Conservation (phyloP, 768 basidiomycete genomes). For the Trametes gibbosa region DNA sequence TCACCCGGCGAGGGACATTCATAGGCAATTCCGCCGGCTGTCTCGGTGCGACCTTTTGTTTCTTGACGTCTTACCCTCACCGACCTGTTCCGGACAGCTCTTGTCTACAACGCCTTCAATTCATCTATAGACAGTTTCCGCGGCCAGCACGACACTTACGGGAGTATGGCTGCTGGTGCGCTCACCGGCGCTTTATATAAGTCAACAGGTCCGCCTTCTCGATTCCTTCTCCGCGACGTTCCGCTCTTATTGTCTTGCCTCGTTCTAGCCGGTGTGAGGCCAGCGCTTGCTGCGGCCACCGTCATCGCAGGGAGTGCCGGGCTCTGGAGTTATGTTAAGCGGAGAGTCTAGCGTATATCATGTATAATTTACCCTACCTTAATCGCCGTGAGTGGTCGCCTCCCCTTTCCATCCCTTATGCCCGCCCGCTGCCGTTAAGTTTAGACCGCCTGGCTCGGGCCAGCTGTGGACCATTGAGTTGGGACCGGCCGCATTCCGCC, state of each 20-base stretch:
- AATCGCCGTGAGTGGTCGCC: constrained; percentile 27
- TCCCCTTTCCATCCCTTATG: constrained; percentile 13
- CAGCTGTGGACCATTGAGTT: constrained; percentile 13
- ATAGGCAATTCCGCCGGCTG: constrained; percentile 98
- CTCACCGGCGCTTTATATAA: constrained; percentile 90
- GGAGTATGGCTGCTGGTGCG: constrained; percentile 91
- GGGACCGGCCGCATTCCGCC: constrained; percentile 12
- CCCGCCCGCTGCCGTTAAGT: constrained; percentile 16
- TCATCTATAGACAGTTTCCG: constrained; percentile 86
- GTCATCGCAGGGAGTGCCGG: constrained; percentile 89
- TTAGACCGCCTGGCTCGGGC: constrained; percentile 16
- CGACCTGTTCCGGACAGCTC: constrained; percentile 53
- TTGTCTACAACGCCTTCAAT: constrained; percentile 95
- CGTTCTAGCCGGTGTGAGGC: constrained; percentile 82
- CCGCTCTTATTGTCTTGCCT: constrained; percentile 28
- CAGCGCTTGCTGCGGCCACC: constrained; percentile 85
- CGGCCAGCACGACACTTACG: constrained; percentile 87
- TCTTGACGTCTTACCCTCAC: constrained; percentile 39
- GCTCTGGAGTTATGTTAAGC: constrained; percentile 94
- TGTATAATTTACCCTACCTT: constrained; percentile 40
- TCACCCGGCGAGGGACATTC: constrained; percentile 95
- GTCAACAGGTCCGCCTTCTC: constrained; percentile 75
- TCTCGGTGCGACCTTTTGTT: constrained; percentile 59
- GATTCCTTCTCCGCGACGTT: constrained; percentile 22
- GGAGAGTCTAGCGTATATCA: constrained; percentile 62